phyloP scores from a whole-genome alignment of 2,329 filamentous ascomycete genomes.

The Pseudogymnoascus pannorum region DNA sequence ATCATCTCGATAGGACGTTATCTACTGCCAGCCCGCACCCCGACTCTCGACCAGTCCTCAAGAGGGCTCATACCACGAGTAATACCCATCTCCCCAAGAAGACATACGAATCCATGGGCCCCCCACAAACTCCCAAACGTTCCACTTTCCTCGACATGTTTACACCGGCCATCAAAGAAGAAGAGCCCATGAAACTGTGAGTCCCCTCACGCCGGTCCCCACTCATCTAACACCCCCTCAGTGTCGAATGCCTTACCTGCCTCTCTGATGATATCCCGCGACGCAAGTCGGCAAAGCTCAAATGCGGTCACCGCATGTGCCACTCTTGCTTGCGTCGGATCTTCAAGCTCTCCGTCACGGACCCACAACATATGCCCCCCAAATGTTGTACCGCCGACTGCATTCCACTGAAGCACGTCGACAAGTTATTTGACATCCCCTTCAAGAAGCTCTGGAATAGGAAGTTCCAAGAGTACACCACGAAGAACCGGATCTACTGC shows the following conservation, averaged over 20 bases:
- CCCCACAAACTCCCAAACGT: background rate
- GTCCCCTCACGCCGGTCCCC: background rate
- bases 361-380: constrained; percentile 78
- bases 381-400: constrained; percentile 67
- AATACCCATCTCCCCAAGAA: background rate
- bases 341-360: constrained; percentile 68
- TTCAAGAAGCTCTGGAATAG: constrained; percentile 78
- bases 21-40: background rate
- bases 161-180: background rate
- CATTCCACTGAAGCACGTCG: constrained; percentile 70
- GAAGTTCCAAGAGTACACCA: constrained; percentile 70
- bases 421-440: constrained; percentile 61
- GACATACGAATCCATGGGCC: background rate
- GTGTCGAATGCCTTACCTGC: constrained; percentile 67
- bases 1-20: background rate
- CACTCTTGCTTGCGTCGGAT: constrained; percentile 64
- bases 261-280: constrained; percentile 57
- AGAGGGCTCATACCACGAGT: background rate
- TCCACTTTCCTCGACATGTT: background rate
- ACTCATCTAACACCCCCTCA: constrained; percentile 28
- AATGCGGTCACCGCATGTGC: constrained; percentile 78
- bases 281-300: constrained; percentile 60
- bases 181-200: background rate
- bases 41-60: background rate
- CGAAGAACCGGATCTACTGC: constrained; percentile 70